Conservation (phyloP, 2,329 filamentous ascomycete genomes). For the Metarhizium humberi region DNA sequence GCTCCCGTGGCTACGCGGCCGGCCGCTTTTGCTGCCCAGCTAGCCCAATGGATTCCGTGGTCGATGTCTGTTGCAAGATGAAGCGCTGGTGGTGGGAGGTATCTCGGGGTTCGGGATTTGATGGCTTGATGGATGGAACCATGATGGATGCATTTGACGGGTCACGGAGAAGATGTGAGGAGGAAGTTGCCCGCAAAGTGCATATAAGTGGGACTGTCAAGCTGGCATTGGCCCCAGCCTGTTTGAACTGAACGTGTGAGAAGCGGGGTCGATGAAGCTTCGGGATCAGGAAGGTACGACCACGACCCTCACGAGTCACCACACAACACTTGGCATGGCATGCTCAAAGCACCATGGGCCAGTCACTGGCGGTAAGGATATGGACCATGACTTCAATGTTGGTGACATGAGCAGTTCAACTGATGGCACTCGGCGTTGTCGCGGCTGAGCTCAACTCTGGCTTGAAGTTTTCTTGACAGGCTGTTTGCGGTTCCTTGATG, state of each 20-base stretch:
- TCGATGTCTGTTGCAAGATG: not conserved
- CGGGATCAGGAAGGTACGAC: not conserved
- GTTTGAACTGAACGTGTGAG: not conserved
- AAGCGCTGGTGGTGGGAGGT: not conserved
- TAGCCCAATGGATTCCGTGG: not conserved
- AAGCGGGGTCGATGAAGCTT: not conserved
- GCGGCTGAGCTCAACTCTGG: not conserved
- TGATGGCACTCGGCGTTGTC: too few species aligned
- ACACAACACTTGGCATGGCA: too few species aligned
- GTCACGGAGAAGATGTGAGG: too few species aligned
- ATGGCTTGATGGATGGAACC: not conserved
- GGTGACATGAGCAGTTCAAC: too few species aligned
- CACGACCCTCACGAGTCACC: too few species aligned
- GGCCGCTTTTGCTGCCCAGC: not conserved
- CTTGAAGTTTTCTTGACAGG: not conserved
- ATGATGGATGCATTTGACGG: too few species aligned
- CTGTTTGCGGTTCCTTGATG: not conserved
- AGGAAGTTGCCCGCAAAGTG: too few species aligned
- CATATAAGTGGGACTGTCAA: not conserved
- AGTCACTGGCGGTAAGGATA: too few species aligned
- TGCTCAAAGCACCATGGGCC: too few species aligned
- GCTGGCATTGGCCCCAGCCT: not conserved
- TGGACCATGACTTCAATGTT: too few species aligned
- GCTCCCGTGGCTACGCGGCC: not conserved
- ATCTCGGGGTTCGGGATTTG: constrained; percentile 13